Evolutionary conservation across 78 protist species (phyloP).

Genomic region (Chrysochromulina parva): DNA sequence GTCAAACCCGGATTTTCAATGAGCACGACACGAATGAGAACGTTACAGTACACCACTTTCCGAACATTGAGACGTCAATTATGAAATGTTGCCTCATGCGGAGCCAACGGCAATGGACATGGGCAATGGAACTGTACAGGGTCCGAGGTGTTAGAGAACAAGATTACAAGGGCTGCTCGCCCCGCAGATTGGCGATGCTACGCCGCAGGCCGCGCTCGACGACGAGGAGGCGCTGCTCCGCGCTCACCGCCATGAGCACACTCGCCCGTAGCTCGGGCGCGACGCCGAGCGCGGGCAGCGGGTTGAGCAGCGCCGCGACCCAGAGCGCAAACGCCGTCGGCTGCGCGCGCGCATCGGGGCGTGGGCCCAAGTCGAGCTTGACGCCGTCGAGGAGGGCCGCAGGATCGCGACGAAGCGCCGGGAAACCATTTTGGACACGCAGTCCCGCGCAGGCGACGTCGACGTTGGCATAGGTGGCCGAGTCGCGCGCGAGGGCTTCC

Average conservation of each 20-base stretch:
- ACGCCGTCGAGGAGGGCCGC: neutral
- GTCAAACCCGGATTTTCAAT: no score
- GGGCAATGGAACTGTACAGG: no score
- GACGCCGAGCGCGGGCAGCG: slow-evolving; percentile 29
- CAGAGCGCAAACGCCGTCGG: slow-evolving; percentile 1
- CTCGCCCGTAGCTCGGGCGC: neutral
- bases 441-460: no score
- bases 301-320: slow-evolving; percentile 21
- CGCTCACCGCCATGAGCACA: neutral
- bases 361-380: neutral
- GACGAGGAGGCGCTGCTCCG: neutral
- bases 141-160: no score
- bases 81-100: no score
- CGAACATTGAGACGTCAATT: no score
- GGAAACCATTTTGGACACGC: no score
- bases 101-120: no score
- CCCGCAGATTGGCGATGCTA: neutral
- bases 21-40: no score
- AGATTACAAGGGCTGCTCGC: neutral
- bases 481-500: no score
- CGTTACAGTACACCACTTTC: no score
- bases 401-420: neutral
- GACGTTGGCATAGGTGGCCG: no score
- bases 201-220: neutral
- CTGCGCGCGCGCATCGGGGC: neutral